Evolutionary conservation across 2,329 filamentous ascomycete genomes (phyloP).

Genomic region (Diaporthe eres): DNA sequence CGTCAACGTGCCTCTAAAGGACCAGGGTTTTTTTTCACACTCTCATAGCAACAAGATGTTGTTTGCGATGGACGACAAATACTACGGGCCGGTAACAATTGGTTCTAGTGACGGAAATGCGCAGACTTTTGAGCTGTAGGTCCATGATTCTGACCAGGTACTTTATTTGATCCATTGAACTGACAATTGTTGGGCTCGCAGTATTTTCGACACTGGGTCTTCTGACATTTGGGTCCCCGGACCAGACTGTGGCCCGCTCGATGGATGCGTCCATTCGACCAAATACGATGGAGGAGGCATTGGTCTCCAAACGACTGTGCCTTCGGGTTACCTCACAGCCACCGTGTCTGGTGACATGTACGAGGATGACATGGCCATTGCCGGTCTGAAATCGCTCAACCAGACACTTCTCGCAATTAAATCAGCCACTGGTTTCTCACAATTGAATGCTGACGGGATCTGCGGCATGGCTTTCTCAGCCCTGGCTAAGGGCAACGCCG

Average conservation of each 20-base stretch:
- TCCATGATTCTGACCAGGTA: neutral
- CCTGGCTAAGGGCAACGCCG: neutral
- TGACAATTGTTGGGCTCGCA: neutral
- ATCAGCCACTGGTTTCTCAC: neutral
- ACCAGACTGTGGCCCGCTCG: neutral
- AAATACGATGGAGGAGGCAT: slow-evolving; percentile 2
- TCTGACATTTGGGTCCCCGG: neutral
- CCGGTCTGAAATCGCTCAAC: neutral
- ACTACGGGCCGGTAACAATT: too few relatives aligned
- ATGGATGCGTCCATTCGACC: neutral
- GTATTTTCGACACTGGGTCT: neutral
- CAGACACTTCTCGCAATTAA: neutral
- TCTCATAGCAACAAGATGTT: too few relatives aligned
- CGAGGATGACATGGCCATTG: neutral
- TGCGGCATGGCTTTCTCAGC: neutral
- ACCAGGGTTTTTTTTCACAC: too few relatives aligned
- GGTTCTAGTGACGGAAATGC: too few relatives aligned
- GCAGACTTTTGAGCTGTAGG: neutral
- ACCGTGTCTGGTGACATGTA: neutral
- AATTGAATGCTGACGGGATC: neutral
- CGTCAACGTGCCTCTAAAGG: too few relatives aligned
- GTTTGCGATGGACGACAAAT: too few relatives aligned
- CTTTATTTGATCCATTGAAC: neutral
- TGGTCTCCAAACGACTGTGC: neutral
- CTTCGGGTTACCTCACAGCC: neutral